phyloP scores from a whole-genome alignment of 805 yeast genomes.

The Metschnikowia matae region DNA sequence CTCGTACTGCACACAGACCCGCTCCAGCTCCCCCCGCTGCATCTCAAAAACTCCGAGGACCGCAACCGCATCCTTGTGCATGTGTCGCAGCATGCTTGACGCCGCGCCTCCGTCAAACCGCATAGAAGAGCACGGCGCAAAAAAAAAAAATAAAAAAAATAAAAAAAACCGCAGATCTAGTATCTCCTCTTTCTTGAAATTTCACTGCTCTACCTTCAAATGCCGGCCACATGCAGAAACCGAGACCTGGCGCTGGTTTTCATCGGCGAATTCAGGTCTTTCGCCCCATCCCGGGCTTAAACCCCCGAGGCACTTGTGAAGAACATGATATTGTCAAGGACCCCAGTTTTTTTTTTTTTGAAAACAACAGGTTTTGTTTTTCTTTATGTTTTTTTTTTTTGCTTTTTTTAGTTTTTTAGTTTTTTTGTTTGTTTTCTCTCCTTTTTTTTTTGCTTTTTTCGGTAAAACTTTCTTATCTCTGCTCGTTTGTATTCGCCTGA shows the following conservation, averaged over 20 bases:
- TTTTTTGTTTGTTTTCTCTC: too few species aligned
- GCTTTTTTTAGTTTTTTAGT: too few species aligned
- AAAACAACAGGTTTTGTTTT: too few species aligned
- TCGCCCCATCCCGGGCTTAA: background rate
- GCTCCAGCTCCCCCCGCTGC: background rate
- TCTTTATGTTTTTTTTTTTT: too few species aligned
- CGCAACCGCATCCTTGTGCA: slow-evolving; percentile 1
- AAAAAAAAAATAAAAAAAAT: too few species aligned
- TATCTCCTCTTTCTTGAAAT: background rate
- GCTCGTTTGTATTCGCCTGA: background rate
- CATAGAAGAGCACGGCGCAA: background rate
- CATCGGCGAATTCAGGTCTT: background rate
- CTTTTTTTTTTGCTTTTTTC: background rate
- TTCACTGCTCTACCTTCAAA: too few species aligned
- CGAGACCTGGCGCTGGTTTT: too few species aligned
- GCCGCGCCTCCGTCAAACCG: slow-evolving; percentile 2
- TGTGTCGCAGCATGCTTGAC: slow-evolving; percentile 4
- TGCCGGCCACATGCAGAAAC: too few species aligned
- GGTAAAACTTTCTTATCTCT: background rate
- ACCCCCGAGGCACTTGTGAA: background rate
- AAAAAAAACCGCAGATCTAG: background rate
- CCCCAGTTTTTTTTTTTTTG: too few species aligned
- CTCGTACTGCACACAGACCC: background rate
- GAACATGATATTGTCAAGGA: too few species aligned
- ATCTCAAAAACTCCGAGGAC: background rate